Conservation (phyloP, 306 rosid species). For the Cicer cuneatum region DNA sequence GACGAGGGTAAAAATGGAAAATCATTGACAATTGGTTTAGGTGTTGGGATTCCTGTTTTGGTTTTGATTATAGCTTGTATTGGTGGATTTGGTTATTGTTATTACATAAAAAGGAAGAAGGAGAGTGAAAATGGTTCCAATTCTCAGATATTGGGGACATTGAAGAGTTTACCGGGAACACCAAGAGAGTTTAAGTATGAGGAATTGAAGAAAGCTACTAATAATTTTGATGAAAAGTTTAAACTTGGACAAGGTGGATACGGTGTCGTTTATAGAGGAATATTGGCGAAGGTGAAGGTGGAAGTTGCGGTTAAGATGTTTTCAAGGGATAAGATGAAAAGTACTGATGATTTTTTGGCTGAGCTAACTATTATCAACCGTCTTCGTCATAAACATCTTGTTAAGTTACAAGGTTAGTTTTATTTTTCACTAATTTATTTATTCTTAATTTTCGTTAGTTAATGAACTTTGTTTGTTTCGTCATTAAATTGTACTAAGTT, state of each 20-base stretch:
- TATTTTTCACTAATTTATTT: not conserved
- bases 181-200: constrained; percentile 64
- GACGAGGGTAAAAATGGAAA: not conserved
- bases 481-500: constrained; percentile 3
- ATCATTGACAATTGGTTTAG: constrained; percentile 50
- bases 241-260: constrained; percentile 78
- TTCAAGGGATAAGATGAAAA: constrained; percentile 65
- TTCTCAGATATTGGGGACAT: constrained; percentile 60
- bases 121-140: constrained; percentile 32
- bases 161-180: constrained; percentile 73
- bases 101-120: constrained; percentile 32
- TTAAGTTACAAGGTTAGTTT: constrained; percentile 46
- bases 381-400: constrained; percentile 81
- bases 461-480: not conserved
- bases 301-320: constrained; percentile 80
- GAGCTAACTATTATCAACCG: constrained; percentile 83
- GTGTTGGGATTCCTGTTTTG: constrained; percentile 52
- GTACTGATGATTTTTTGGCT: constrained; percentile 74
- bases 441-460: not conserved
- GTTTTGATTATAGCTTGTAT: constrained; percentile 27
- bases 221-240: constrained; percentile 60
- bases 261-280: constrained; percentile 71
- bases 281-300: constrained; percentile 49
- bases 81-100: constrained; percentile 37
- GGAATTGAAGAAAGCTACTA: constrained; percentile 76